These are phyloP conservation scores for Blepharisma japonicum DNA, from an alignment of 73 alveolate genomes.

Conservation along the genomic window DNA sequence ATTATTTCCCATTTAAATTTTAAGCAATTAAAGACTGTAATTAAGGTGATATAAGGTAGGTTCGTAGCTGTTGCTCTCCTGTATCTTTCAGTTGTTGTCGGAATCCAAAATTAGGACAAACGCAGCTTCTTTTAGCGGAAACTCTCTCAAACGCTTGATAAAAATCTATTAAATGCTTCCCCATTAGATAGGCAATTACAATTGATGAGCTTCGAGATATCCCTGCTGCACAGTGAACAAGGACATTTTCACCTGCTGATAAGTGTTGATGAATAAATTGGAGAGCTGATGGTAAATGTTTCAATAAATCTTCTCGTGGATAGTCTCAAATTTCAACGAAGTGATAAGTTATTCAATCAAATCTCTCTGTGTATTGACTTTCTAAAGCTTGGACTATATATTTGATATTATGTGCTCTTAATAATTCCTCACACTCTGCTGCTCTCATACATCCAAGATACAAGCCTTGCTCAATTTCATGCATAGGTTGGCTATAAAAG, in stretches of 20 bases:
- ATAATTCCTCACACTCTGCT: too few relatives aligned
- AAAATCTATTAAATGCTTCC: slow-evolving; percentile 58
- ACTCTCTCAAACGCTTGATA: slow-evolving; percentile 52
- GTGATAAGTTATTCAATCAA: neutral
- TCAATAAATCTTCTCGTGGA: neutral
- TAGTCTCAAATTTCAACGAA: neutral
- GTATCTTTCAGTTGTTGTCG: too few relatives aligned
- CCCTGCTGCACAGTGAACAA: slow-evolving; percentile 66
- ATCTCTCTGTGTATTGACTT: neutral
- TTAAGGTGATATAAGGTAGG: too few relatives aligned
- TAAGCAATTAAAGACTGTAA: too few relatives aligned
- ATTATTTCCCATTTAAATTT: neutral
- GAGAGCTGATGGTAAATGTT: neutral
- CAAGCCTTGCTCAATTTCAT: too few relatives aligned
- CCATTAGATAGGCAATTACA: slow-evolving; percentile 80
- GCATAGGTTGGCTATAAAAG: too few relatives aligned
- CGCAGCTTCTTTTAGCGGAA: too few relatives aligned
- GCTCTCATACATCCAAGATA: too few relatives aligned
- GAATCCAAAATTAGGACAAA: too few relatives aligned
- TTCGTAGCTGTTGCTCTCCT: too few relatives aligned
- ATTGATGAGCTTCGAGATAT: slow-evolving; percentile 82
- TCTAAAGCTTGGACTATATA: too few relatives aligned
- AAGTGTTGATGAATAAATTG: slow-evolving; percentile 5
- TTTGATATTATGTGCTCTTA: too few relatives aligned
- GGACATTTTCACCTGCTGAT: slow-evolving; percentile 13